Base-by-base conservation (phyloP, 495 filamentous ascomycete species). In the Penicillium cinerascens region DNA sequence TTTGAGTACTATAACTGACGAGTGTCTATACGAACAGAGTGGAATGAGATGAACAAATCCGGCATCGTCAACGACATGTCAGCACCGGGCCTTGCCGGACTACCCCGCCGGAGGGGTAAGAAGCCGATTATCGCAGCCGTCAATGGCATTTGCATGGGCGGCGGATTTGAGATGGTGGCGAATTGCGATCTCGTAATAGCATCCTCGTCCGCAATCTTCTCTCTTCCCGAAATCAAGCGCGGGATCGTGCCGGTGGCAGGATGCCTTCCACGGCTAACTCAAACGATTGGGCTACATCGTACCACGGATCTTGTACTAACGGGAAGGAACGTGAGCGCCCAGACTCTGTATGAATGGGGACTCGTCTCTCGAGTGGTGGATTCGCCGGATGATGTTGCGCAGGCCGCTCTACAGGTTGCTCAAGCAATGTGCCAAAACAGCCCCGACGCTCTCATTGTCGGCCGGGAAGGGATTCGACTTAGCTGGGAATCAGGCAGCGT, bases 161-260 rank as follows among this genome's bases (percentile, higher is more conserved):
- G 88, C 41, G 88, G 88, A 2, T 80, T 82, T 51, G 88, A 92
- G 69, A 85, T 88, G 71, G 69, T 81, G 2, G 71, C 83, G 4
- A 91, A 90, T 52, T 81, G 79, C 61, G 88, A 92, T 68, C 60
- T 91, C 6, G 79, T 88, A 0, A 47, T 91, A 22, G 86, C 86
- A 16, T 69, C 77, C 4, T 52, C 64, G 9, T 50, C 56, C 3
- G 83, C 85, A 0, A 65, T 65, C 40, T 88, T 92, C 57, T 75
- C 69, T 8, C 69, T 91, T 4, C 86, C 86, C 0, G 88, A 91
- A 65, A 83, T 82, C 2, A 81, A 80, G 53, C 75, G 86, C 26
- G 88, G 88, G 6, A 83, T 92, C 18, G 81, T 82, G 27, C 78
- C 88, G 9, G 68, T 88, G 1, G 86, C 86, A 2, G 88, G 88